Evolutionary conservation across 768 basidiomycete species (phyloP), one percentile per base, ranked within the genome.

Genomic region (Leucosporidium scottii): DNA sequence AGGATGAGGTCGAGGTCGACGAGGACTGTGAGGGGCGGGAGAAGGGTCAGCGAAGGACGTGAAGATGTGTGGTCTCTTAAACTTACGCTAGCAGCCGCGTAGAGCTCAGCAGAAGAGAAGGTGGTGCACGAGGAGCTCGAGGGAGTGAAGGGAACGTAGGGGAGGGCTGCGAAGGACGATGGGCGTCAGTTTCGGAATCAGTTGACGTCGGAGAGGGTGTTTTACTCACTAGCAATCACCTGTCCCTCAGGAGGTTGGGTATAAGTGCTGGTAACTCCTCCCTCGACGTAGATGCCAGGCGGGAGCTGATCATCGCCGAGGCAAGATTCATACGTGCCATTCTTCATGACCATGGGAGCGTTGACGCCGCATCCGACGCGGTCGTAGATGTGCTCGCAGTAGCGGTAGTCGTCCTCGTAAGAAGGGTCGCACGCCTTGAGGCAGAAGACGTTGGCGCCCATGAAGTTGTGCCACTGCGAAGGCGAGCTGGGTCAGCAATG

Each of bases 291-390:
- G 27, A 53, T 21, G 23, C 74, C 74, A 0, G 71, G 84, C 60
- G 81, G 81, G 23, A 81, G 81, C 80, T 86, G 85, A 75, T 84
- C 80, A n/a, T 88, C 87, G 30, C 85, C 84, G 13, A 83, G 75
- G 79, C 90, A 91, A 13, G 81, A 79, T 66, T 85, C 84, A 78
- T 88, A 91, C 0, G 80, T 80, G 36, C 82, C 83, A 54, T 85
- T 70, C 58, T 82, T 76, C 39, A 86, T 86, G 47, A 80, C 78
- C 77, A 83, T 85, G 23, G 89, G 89, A 27, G 83, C 86, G 76
- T 90, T 91, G 81, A 85, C 90, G 3, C 69, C 74, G 72, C 87
- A 86, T 15, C 90, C 31, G 30, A 48, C 17, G 34, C 55, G 54
- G 68, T 72, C 74, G 67, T 81, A 86, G 69, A 85, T 82, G 81